Evolutionary conservation across 345 rosid genomes (phyloP).

Genomic region (Brassica rapa): DNA sequence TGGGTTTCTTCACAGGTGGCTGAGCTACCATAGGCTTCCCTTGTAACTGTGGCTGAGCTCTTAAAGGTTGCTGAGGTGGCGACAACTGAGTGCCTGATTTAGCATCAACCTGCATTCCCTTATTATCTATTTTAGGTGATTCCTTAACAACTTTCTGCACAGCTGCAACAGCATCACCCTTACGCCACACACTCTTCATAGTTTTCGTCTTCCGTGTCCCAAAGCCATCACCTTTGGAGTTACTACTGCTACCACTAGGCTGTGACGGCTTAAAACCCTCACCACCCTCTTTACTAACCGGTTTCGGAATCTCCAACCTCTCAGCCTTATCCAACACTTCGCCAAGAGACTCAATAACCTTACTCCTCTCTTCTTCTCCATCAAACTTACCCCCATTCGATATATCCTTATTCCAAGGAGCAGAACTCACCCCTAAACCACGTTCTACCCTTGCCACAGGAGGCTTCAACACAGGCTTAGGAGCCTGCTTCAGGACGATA

Average conservation of each 20-base stretch:
- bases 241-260: slow-evolving; percentile 38
- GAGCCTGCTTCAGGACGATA: slow-evolving; percentile 73
- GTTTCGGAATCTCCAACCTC: slow-evolving; percentile 62
- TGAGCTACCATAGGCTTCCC: slow-evolving; percentile 69
- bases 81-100: no score
- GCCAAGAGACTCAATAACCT: slow-evolving; percentile 78
- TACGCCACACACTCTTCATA: slow-evolving; percentile 94
- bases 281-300: slow-evolving; percentile 39
- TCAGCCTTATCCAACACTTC: slow-evolving; percentile 92
- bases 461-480: slow-evolving; percentile 71
- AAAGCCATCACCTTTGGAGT: slow-evolving; percentile 34
- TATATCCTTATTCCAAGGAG: slow-evolving; percentile 42
- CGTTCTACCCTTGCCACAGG: slow-evolving; percentile 41
- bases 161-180: slow-evolving; percentile 71
- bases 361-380: slow-evolving; percentile 60
- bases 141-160: slow-evolving; percentile 67
- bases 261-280: slow-evolving; percentile 39
- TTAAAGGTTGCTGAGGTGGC: slow-evolving; percentile 59
- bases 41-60: slow-evolving; percentile 74
- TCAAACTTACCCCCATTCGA: slow-evolving; percentile 35
- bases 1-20: slow-evolving; percentile 61
- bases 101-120: not conserved
- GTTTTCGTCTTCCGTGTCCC: slow-evolving; percentile 56
- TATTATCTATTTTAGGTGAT: slow-evolving; percentile 48
- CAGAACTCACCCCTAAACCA: slow-evolving; percentile 42